A percentile compares a stretch with the other conserved stretches of the same genome.
Evolutionary conservation across 2,329 filamentous ascomycete species (phyloP).

Genomic region (Paradendryphiella salina): DNA sequence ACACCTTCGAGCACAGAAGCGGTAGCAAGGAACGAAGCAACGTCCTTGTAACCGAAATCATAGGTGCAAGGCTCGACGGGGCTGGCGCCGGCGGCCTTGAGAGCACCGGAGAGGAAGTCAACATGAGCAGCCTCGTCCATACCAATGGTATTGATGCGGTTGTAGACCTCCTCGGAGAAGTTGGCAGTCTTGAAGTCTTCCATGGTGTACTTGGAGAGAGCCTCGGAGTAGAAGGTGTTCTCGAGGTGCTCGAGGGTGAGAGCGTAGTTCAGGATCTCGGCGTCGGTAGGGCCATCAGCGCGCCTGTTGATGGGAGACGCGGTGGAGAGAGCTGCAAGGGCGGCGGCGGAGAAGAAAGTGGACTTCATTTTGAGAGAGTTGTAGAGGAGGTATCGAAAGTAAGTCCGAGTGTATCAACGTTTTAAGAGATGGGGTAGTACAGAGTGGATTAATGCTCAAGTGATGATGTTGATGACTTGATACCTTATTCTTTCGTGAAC

Average conservation of each 20-base stretch:
- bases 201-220: constrained; percentile 59
- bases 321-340: constrained; percentile 18
- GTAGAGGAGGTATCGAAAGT: background rate
- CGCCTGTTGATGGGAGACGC: constrained; percentile 36
- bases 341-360: constrained; percentile 14
- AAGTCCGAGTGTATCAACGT: background rate
- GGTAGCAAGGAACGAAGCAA: constrained; percentile 56
- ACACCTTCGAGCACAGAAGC: constrained; percentile 60
- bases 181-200: constrained; percentile 32
- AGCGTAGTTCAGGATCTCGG: constrained; percentile 50
- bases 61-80: constrained; percentile 62
- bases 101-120: constrained; percentile 55
- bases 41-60: constrained; percentile 56
- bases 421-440: background rate
- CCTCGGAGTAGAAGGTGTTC: constrained; percentile 64
- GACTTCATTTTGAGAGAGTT: constrained; percentile 20
- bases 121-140: constrained; percentile 64
- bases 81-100: constrained; percentile 52
- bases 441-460: constrained; percentile 2
- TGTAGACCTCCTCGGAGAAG: constrained; percentile 56
- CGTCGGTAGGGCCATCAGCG: constrained; percentile 25
- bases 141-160: constrained; percentile 60
- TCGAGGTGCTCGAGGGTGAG: constrained; percentile 57
- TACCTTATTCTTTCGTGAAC: too few species aligned
- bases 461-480: background rate